These are phyloP conservation scores for Hebeloma cylindrosporum DNA, from an alignment of 768 basidiomycete genomes.

Conservation along the genomic window DNA sequence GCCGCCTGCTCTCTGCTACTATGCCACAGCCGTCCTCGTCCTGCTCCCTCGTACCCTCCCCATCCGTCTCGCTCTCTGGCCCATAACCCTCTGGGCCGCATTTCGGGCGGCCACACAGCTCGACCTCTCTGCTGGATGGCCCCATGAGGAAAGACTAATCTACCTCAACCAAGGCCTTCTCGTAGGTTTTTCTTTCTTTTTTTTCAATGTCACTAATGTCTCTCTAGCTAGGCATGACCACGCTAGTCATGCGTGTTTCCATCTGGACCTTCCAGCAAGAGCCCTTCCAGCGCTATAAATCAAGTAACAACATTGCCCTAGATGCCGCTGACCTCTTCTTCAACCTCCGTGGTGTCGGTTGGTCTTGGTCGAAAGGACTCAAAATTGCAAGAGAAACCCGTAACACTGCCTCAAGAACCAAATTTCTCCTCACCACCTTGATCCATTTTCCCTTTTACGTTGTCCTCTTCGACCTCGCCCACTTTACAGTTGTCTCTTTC, in stretches of 20 bases:
- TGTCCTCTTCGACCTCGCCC: conserved; percentile 44
- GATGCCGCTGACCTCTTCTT: conserved; percentile 51
- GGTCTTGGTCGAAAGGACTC: conserved; percentile 55
- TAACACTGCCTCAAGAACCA: conserved; percentile 31
- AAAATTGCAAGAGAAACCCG: conserved; percentile 44
- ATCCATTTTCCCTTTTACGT: conserved; percentile 34
- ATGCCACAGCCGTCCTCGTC: conserved; percentile 53
- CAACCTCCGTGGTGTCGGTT: conserved; percentile 58
- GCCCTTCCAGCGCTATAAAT: conserved; percentile 32
- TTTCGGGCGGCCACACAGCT: conserved; percentile 44
- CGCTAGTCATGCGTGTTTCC: conserved; percentile 36
- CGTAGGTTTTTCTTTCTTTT: conserved; percentile 31
- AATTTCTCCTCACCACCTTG: conserved; percentile 39
- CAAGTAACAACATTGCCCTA: conserved; percentile 19
- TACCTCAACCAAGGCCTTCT: conserved; percentile 47
- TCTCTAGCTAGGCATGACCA: conserved; percentile 37
- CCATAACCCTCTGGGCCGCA: conserved; percentile 44
- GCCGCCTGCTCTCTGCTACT: conserved; percentile 46
- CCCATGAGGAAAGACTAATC: conserved; percentile 32
- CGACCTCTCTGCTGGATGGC: conserved; percentile 37
- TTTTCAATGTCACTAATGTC: neutral
- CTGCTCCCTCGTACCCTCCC: conserved; percentile 43
- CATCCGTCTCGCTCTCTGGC: conserved; percentile 48
- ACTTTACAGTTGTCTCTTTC: conserved; percentile 47
- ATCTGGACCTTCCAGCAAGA: conserved; percentile 40